Evolutionary conservation across 1,284 basidiomycete genomes (phyloP), one percentile per base, ranked within the genome.

Genomic region (Puccinia triticina): DNA sequence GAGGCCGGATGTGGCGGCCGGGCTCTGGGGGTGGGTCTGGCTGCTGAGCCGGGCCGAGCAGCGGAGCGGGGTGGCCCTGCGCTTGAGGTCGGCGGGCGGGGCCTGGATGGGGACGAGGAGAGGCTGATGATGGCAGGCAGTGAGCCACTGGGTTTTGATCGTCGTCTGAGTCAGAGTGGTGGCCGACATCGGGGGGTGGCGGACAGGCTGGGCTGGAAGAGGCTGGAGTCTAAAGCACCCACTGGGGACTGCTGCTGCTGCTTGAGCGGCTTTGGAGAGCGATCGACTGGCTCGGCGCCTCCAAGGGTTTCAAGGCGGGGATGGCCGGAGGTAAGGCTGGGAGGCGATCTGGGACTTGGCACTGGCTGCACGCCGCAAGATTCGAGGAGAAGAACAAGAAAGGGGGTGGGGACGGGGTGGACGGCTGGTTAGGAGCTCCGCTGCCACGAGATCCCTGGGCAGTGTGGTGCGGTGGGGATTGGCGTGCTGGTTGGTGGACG

Each of bases 11-110:
- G 53, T 8, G 23, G 53, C n/a, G n/a, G n/a, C n/a, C n/a, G n/a
- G n/a, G n/a, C n/a, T n/a, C n/a, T 8, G 23, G 37, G 61, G 14
- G 29, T 5, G 5, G 61, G 8, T 40, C 37, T 66, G 61, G 37
- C 61, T 66, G 37, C 16, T 66, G 32, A 66, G 61, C 7, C 61
- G 61, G 61, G 61, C 61, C 37, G 61, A 66, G 61, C 61, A 34
- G 61, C 61, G 61, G 61, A 66, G 16, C 37, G 61, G 61, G 3
- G 37, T 4, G 14, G 61, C 37, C 26, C 21, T 66, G 12, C 37
- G 29, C 26, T 34, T 16, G 7, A 7, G 61, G 7, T 66, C 61
- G 61, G 37, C 37, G 23, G 26, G 3, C 29, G 37, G 61, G 21
- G 32, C 10, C 32, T 5, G 61, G 37, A 66, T 40, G 26, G 61